A percentile compares a stretch with the other conserved stretches of the same genome.
Conservation (phyloP, 1,284 basidiomycete genomes). For the Tilletiopsis washingtonensis region DNA sequence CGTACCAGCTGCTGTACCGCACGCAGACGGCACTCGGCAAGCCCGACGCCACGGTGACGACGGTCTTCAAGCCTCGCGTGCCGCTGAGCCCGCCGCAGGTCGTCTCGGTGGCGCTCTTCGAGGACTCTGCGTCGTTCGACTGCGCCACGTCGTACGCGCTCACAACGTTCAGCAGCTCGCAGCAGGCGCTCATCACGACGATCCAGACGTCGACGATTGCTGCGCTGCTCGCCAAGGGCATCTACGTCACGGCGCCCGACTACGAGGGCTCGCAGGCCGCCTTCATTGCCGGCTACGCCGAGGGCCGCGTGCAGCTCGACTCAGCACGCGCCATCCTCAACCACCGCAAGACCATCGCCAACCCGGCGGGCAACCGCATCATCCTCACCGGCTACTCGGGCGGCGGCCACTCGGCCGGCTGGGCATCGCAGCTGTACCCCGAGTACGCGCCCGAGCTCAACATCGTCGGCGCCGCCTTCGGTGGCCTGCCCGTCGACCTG, state of each 20-base stretch:
- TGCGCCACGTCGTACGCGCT: constrained; percentile 10
- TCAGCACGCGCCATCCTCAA: constrained; percentile 2
- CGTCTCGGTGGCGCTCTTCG: constrained; percentile 1
- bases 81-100: constrained; percentile 1
- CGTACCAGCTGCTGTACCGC: constrained; percentile 8
- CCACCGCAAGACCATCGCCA: not conserved
- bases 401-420: constrained; percentile 11
- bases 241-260: constrained; percentile 8
- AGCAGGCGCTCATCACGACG: not conserved
- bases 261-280: constrained; percentile 9
- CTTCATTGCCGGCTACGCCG: constrained; percentile 5
- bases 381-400: constrained; percentile 12
- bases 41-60: constrained; percentile 9
- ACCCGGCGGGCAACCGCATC: not conserved
- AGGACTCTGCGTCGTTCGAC: constrained; percentile 4
- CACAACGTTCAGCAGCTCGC: not conserved
- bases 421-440: constrained; percentile 3
- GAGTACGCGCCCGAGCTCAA: constrained; percentile 12
- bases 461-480: constrained; percentile 13
- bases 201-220: constrained; percentile 2
- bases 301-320: constrained; percentile 8
- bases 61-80: constrained; percentile 4
- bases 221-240: constrained; percentile 1
- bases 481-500: constrained; percentile 33
- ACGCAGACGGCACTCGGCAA: constrained; percentile 1